Evolutionary conservation across 2,329 filamentous ascomycete genomes (phyloP).

Genomic region (Dothistroma pini): DNA sequence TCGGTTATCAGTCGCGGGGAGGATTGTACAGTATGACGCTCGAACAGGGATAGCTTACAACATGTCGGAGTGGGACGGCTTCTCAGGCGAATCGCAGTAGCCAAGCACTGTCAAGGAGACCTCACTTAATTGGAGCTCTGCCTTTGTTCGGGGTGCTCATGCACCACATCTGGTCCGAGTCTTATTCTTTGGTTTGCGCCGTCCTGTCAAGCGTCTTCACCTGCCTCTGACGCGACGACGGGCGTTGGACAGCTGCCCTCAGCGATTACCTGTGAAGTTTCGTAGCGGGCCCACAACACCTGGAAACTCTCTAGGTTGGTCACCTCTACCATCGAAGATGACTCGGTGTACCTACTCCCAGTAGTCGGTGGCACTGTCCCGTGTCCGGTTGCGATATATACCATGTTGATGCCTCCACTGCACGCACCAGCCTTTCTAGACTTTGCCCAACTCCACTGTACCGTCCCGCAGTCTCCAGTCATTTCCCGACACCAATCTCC

Average conservation of each 20-base stretch:
- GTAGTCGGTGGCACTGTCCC: not conserved
- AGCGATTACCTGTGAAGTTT: conserved; percentile 1
- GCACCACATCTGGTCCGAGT: conserved; percentile 13
- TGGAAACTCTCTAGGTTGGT: conserved; percentile 1
- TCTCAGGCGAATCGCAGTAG: not conserved
- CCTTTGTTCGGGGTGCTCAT: not conserved
- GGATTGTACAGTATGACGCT: not conserved
- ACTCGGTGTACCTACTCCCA: not conserved
- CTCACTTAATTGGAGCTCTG: not conserved
- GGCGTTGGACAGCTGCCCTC: conserved; percentile 1
- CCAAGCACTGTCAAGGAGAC: not conserved
- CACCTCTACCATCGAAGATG: conserved; percentile 1
- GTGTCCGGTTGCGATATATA: not conserved
- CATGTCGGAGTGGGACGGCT: not conserved
- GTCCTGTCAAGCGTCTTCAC: conserved; percentile 9
- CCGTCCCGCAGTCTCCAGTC: not conserved
- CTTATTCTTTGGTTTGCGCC: conserved; percentile 13
- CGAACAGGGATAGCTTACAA: not conserved
- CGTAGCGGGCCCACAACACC: conserved; percentile 11
- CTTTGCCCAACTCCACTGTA: not conserved
- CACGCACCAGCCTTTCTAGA: not conserved
- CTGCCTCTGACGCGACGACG: conserved; percentile 11
- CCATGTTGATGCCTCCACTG: not conserved
- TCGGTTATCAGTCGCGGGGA: not conserved
- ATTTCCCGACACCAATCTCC: conserved; percentile 2